Evolutionary conservation across 2,329 filamentous ascomycete species (phyloP).

Genomic region (Chrysosporium keratinophilum): DNA sequence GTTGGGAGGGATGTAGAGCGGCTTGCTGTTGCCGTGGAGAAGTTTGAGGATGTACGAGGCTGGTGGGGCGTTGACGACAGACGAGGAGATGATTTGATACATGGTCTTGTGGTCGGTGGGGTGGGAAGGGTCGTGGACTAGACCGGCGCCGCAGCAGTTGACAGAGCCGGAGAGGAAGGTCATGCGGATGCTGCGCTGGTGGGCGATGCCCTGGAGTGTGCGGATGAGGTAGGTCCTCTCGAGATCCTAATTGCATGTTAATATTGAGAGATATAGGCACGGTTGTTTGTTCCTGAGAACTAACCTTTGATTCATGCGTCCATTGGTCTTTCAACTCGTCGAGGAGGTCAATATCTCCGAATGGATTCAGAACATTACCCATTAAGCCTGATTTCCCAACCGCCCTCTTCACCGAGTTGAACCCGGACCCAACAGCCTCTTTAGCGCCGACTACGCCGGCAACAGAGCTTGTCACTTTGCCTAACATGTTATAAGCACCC

Average conservation of each 20-base stretch:
- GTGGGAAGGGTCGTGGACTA: slow-evolving; percentile 86
- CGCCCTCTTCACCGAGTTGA: slow-evolving; percentile 89
- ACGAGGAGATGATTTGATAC: slow-evolving; percentile 93
- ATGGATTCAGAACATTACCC: slow-evolving; percentile 90
- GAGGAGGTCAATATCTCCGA: slow-evolving; percentile 87
- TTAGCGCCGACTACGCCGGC: slow-evolving; percentile 94
- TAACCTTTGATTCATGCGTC: slow-evolving; percentile 88
- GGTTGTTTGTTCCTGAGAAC: slow-evolving; percentile 10
- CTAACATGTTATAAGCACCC: slow-evolving; percentile 88
- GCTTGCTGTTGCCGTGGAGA: slow-evolving; percentile 79
- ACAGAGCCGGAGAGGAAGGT: slow-evolving; percentile 89
- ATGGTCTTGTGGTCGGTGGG: slow-evolving; percentile 96
- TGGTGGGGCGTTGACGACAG: slow-evolving; percentile 82
- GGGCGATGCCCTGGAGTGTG: slow-evolving; percentile 86
- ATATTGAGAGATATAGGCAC: neutral
- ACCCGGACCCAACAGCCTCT: slow-evolving; percentile 81
- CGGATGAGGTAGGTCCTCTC: slow-evolving; percentile 94
- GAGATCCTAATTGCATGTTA: slow-evolving; percentile 52
- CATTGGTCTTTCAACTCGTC: slow-evolving; percentile 94
- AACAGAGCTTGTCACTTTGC: slow-evolving; percentile 88
- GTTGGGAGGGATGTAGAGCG: slow-evolving; percentile 82
- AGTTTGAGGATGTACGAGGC: slow-evolving; percentile 80
- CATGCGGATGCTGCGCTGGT: slow-evolving; percentile 93
- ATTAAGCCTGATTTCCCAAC: slow-evolving; percentile 92
- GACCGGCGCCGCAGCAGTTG: slow-evolving; percentile 79